Percentiles rank a stretch among this genome's conserved stretches.
Conservation (phyloP, 2,329 filamentous ascomycete species). For the Diaporthe batatas region DNA sequence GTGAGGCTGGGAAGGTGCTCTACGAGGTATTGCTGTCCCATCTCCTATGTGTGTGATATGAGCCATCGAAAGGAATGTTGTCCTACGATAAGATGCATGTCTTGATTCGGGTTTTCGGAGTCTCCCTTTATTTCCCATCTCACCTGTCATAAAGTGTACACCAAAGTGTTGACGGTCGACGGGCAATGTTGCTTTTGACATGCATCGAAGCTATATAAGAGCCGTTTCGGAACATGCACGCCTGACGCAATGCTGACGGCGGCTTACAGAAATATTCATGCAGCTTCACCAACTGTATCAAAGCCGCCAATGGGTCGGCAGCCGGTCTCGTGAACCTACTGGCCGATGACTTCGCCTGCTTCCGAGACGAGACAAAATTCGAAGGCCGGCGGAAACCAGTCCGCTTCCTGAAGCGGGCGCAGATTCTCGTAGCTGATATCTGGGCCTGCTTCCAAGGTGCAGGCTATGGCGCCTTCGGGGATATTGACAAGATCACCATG, state of each 20-base stretch:
- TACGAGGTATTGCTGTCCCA: slow-evolving; percentile 71
- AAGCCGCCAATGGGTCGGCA: slow-evolving; percentile 82
- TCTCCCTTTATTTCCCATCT: not conserved
- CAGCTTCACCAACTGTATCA: slow-evolving; percentile 79
- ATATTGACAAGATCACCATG: slow-evolving; percentile 97
- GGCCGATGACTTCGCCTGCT: slow-evolving; percentile 84
- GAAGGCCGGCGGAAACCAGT: slow-evolving; percentile 78
- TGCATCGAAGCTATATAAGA: not conserved
- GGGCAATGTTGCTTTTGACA: not conserved
- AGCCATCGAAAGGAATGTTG: not conserved
- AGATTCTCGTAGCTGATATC: slow-evolving; percentile 94
- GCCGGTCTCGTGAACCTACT: slow-evolving; percentile 88
- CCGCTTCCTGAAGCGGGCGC: slow-evolving; percentile 90
- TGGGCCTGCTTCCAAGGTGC: slow-evolving; percentile 95
- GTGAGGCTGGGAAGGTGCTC: slow-evolving; percentile 85
- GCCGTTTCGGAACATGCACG: slow-evolving; percentile 24
- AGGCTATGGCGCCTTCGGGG: slow-evolving; percentile 82
- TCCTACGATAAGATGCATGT: not conserved
- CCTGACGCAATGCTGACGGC: slow-evolving; percentile 41
- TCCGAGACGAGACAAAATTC: slow-evolving; percentile 84
- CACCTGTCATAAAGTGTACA: not conserved
- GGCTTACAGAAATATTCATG: slow-evolving; percentile 77
- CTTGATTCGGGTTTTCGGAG: not conserved
- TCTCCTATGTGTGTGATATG: not conserved
- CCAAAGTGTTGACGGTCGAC: not conserved